Evolutionary conservation across 2,329 filamentous ascomycete genomes (phyloP), one percentile per base, ranked within the genome.

Genomic region (Paecilomyces sp.): DNA sequence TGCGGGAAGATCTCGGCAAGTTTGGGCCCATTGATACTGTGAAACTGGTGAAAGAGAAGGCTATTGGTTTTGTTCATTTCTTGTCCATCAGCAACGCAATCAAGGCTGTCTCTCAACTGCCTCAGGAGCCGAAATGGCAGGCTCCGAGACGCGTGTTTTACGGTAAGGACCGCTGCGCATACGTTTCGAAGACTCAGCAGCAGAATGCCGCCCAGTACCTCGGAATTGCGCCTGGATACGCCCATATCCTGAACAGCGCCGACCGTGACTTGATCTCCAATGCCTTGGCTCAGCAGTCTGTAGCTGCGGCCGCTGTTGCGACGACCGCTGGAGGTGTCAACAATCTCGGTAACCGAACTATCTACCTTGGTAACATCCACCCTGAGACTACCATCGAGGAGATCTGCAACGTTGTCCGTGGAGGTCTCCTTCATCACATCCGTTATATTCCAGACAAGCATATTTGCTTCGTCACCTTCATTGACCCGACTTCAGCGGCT

Each of bases 361-460:
- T 99, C 64, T 99, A 99, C 74, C 84, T 99, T 6, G 94, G 94
- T 67, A 99, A 99, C 77, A 99, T 99, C 65, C 94, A 99, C 75
- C 94, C 94, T 0, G 94, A 99, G 79, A 99, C 94, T 1, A 97
- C 93, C 1, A 96, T 97, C 67, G 94, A 99, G 79, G 94, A 99
- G 79, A 99, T 99, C 74, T 99, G 94, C 84, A 99, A 99, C 72
- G 94, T 99, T 60, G 94, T 99, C 57, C 87, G 94, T 65, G 94
- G 94, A 61, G 94, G 94, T 68, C 84, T 99, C 65, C 83, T 99
- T 68, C 94, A 99, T 76, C 94, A 99, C 76, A 96, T 99, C 75
- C 91, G 94, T 67, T 99, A 97, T 78, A 99, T 99, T 68, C 94
- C 94, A 6, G 94, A 99, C 80, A 99, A 99, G 85, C 94, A 99